Base-by-base conservation (phyloP, 2,329 filamentous ascomycete genomes). In the Penicillium sp. region DNA sequence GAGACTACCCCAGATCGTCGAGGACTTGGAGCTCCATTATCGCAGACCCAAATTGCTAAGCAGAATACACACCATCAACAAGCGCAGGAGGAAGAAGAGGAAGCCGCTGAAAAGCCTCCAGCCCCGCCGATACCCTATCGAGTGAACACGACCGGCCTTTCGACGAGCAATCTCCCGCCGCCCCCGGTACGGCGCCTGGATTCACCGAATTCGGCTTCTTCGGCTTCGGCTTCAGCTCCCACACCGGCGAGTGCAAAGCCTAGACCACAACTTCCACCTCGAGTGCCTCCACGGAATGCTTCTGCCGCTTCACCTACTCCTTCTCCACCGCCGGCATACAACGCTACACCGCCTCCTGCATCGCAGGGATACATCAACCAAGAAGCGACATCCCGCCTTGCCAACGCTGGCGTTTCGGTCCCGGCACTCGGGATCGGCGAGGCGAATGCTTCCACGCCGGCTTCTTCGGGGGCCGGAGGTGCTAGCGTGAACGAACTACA, bases 401-500 rank as follows among this genome's bases (percentile, higher is more conserved):
- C 88, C 11, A 84, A 87, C 40, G 88, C 91, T 0, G 93, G 93
- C 0, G 82, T 97, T 6, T 90, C 88, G 0, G 91, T 97, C 0
- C 89, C 92, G 0, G 89, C 85, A 0, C 80, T 97, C 4, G 90
- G 90, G 5, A 96, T 96, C 62, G 88, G 87, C 4, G 65, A 67
- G 55, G 60, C 60, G 35, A 71, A 51, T 77, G 66, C 69, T 72
- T 46, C 68, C 73, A 38, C 58, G 6, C 60, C 19, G 33, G 58
- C 69, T 62, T 72, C 67, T 14, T 63, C 59, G 60, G 54, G 60
- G 57, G 64, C 35, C 64, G 68, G 49, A 16, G 54, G 59, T 30
- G 65, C 71, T 6, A 86, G 88, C 48, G 76, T 92, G 59, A 85
- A 82, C 65, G 87, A 90, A 70, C 79, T 94, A 0, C 89, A 91